Conservation (phyloP, 352 stramenopile genomes). For the Globisporangium solare region DNA sequence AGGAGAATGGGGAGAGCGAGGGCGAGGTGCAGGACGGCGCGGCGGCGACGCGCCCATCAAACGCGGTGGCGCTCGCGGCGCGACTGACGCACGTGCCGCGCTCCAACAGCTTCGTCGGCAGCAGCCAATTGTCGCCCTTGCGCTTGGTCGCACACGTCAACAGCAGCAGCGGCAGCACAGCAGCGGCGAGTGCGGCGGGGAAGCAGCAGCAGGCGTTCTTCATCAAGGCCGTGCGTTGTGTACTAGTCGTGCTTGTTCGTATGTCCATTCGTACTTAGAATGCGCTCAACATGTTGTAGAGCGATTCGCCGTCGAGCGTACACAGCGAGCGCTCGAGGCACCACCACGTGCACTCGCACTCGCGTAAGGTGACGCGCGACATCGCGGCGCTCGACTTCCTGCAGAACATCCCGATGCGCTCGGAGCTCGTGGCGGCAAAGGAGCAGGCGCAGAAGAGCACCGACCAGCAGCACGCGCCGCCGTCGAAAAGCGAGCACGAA, state of each 20-base stretch:
- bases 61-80: neutral
- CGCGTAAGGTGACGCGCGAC: conserved; percentile 78
- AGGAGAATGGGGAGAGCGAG: too few relatives aligned
- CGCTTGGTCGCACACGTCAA: conserved; percentile 7
- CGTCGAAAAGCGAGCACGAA: neutral
- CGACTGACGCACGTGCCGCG: neutral
- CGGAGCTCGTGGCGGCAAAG: conserved; percentile 26
- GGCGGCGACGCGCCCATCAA: too few relatives aligned
- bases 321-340: conserved; percentile 50
- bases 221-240: conserved; percentile 28
- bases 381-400: conserved; percentile 87
- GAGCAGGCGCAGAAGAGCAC: neutral
- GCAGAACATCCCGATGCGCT: conserved; percentile 83
- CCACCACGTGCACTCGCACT: conserved; percentile 33
- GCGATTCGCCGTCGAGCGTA: conserved; percentile 41
- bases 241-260: neutral
- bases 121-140: conserved; percentile 7
- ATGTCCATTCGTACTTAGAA: too few relatives aligned
- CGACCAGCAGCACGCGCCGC: neutral
- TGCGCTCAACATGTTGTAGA: conserved; percentile 13
- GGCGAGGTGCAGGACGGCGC: too few relatives aligned
- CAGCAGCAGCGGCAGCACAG: neutral
- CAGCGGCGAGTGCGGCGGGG: neutral
- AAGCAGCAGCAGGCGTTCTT: conserved; percentile 21
- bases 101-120: neutral